Conservation (phyloP, 2,329 filamentous ascomycete genomes). For the Pestalotiopsis sp. region DNA sequence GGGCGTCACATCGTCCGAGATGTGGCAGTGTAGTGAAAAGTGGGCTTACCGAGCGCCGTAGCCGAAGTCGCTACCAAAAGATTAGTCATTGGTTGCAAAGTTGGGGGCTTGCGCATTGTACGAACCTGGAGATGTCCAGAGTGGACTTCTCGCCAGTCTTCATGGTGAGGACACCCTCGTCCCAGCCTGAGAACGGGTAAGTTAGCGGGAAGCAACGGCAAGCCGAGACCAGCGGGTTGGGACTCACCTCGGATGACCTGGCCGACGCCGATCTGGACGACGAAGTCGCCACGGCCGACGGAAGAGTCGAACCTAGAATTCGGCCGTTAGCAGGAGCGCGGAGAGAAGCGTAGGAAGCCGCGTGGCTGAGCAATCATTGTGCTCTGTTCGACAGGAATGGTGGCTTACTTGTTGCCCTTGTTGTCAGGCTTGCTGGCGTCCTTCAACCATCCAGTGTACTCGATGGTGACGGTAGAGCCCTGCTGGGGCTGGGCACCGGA, state of each 20-base stretch:
- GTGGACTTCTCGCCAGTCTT: slow-evolving; percentile 86
- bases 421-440: slow-evolving; percentile 59
- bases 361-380: background rate
- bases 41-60: slow-evolving; percentile 31
- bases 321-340: background rate
- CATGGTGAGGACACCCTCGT: slow-evolving; percentile 84
- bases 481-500: slow-evolving; percentile 58
- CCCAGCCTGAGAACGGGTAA: slow-evolving; percentile 62
- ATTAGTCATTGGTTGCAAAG: slow-evolving; percentile 17
- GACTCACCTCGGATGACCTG: slow-evolving; percentile 79
- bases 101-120: background rate
- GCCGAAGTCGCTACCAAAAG: slow-evolving; percentile 27
- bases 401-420: slow-evolving; percentile 71
- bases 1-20: no score
- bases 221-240: background rate
- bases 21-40: background rate
- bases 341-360: background rate
- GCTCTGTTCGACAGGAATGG: background rate
- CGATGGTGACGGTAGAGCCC: slow-evolving; percentile 78
- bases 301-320: slow-evolving; percentile 82
- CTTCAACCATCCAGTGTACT: slow-evolving; percentile 89
- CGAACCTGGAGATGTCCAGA: slow-evolving; percentile 74
- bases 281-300: slow-evolving; percentile 73
- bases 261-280: slow-evolving; percentile 76
- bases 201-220: background rate